Evolutionary conservation across 352 stramenopile genomes (phyloP), one percentile per base, ranked within the genome.

Genomic region (Phytophthora kernoviae): DNA sequence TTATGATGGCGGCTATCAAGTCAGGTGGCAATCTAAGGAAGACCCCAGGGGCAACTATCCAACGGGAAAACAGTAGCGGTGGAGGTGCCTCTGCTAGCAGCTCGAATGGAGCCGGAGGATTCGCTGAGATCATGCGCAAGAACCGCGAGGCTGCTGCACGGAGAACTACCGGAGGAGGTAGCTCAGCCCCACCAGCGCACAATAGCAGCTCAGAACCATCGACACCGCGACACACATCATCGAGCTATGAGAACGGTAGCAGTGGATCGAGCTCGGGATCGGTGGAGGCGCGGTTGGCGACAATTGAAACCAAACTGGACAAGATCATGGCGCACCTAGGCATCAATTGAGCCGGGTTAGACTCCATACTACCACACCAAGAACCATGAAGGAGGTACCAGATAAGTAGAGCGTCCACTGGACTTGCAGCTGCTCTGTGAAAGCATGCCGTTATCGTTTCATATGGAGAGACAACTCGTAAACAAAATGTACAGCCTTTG

Each of bases 121-220:
- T 96, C 68, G 83, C 88, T 0, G 88, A 96, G 56, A 96, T 96
- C 65, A 96, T 96, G 84, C 78, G 84, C 42, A 93, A 92, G 66
- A 96, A 95, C 70, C 80, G 86, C 20, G 86, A 94, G 54, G 88
- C 88, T 14, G 84, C 86, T 2, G 86, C 86, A 2, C 73, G 81
- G n/a, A 90, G 73, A 55, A 65, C 65, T 3, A 60, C 64, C 15
- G 51, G 22, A 22, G 62, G 62, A 5, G 50, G 3, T 30, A 30
- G 45, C 1, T 70, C 56, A 1, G 52, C 52, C 20, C 42, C 54
- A 14, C 18, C 57, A 0, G 42, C 54, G 42, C 51, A 65, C 42
- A 58, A 48, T 24, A 73, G 62, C 54, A 78, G 56, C 45, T 90
- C 83, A 33, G 80, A 77, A 20, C 80, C 83, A 18, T 79, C 77